Percentiles rank a stretch among this genome's conserved stretches.
These are phyloP conservation scores for Trametes cubensis DNA, from an alignment of 768 basidiomycete genomes.

Conservation along the genomic window DNA sequence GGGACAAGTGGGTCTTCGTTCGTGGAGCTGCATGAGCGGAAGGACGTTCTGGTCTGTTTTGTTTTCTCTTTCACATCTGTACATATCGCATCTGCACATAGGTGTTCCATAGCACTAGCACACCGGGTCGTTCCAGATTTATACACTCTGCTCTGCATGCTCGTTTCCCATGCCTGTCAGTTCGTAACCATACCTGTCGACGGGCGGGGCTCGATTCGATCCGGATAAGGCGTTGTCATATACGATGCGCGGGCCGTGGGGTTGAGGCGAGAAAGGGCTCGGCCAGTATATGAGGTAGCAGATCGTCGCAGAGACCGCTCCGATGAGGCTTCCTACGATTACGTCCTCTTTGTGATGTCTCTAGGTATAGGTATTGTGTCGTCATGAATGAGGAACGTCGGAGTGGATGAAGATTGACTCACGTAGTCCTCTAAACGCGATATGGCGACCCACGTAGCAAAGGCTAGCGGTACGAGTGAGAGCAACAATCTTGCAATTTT, in stretches of 20 bases:
- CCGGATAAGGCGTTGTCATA: conserved; percentile 37
- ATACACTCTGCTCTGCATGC: conserved; percentile 28
- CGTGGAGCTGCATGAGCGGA: conserved; percentile 33
- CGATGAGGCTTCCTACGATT: conserved; percentile 62
- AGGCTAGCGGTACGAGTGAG: conserved; percentile 56
- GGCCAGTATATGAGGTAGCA: conserved; percentile 69
- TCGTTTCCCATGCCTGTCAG: conserved; percentile 37
- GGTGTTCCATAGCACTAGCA: conserved; percentile 5
- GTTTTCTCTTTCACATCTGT: not conserved
- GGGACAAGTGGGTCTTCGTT: conserved; percentile 75
- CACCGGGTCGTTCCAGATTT: conserved; percentile 10
- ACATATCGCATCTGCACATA: conserved; percentile 15
- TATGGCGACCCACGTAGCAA: conserved; percentile 63
- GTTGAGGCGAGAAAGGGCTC: conserved; percentile 51
- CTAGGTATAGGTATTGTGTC: conserved; percentile 35
- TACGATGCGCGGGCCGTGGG: conserved; percentile 44
- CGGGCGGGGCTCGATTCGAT: conserved; percentile 19
- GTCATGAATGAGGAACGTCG: conserved; percentile 2
- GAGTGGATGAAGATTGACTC: conserved; percentile 28
- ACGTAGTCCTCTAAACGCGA: conserved; percentile 69
- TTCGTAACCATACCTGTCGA: conserved; percentile 46
- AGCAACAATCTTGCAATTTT: conserved; percentile 49
- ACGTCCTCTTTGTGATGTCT: conserved; percentile 73
- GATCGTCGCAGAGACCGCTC: conserved; percentile 49
- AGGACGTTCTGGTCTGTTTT: too few relatives aligned